Evolutionary conservation across 1,139 yeast genomes (phyloP).

Genomic region (Yamadazyma dendronema): DNA sequence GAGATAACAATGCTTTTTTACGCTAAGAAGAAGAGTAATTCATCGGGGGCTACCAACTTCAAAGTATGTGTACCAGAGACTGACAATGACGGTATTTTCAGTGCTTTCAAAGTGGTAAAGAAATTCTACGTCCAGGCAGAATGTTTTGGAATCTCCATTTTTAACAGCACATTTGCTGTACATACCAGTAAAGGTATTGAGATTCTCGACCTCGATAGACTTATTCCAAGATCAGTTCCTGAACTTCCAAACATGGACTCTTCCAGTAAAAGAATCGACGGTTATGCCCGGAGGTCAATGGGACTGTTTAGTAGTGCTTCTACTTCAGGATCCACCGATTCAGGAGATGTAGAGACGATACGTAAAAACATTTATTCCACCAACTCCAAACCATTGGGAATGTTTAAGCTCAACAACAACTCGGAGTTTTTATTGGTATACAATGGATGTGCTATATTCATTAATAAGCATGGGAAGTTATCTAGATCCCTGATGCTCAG

Average conservation of each 20-base stretch:
- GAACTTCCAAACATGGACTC: constrained; percentile 30
- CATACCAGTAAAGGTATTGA: constrained; percentile 72
- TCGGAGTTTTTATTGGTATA: constrained; percentile 63
- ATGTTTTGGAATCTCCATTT: constrained; percentile 54
- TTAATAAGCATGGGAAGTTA: constrained; percentile 65
- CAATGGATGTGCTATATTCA: constrained; percentile 69
- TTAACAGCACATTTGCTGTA: constrained; percentile 62
- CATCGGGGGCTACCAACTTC: constrained; percentile 45
- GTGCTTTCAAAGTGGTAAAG: constrained; percentile 49
- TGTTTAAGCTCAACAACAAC: constrained; percentile 58
- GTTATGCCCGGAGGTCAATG: constrained; percentile 26
- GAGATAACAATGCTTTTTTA: constrained; percentile 56
- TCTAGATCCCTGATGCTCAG: constrained; percentile 56
- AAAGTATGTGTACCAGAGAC: constrained; percentile 51
- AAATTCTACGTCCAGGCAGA: constrained; percentile 52
- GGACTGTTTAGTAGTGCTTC: background rate
- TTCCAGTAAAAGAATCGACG: constrained; percentile 27
- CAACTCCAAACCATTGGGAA: constrained; percentile 53
- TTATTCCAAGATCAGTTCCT: constrained; percentile 57
- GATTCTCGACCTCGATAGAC: constrained; percentile 59
- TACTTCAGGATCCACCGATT: constrained; percentile 12
- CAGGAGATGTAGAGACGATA: constrained; percentile 30
- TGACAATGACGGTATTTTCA: constrained; percentile 50
- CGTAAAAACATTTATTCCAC: constrained; percentile 34
- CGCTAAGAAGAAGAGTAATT: constrained; percentile 48